Evolutionary conservation across 176 grass and related monocot genomes (phyloP).

Genomic region (Oryza coarctata): DNA sequence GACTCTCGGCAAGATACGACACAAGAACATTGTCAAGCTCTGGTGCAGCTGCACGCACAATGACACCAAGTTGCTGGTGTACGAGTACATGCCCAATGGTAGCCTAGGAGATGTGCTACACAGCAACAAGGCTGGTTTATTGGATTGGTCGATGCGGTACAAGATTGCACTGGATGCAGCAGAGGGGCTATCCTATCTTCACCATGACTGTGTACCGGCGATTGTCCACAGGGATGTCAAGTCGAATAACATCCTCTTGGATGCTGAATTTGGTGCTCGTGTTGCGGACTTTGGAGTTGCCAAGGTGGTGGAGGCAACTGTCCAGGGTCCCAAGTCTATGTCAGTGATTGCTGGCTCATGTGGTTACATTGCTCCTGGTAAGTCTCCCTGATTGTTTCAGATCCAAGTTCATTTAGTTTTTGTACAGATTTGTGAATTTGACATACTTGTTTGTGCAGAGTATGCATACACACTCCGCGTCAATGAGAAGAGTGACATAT

Average conservation of each 20-base stretch:
- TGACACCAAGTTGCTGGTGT: constrained; percentile 72
- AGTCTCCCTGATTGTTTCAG: background rate
- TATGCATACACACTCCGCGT: constrained; percentile 88
- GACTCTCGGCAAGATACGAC: constrained; percentile 84
- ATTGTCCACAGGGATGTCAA: constrained; percentile 93
- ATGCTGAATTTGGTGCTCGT: constrained; percentile 57
- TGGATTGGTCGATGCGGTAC: constrained; percentile 66
- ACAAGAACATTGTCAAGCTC: constrained; percentile 95
- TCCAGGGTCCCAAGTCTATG: constrained; percentile 59
- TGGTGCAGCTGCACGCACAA: constrained; percentile 73
- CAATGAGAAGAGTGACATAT: constrained; percentile 92
- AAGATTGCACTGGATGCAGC: constrained; percentile 73
- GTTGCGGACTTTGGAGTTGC: constrained; percentile 83
- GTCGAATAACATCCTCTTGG: constrained; percentile 88
- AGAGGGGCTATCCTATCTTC: constrained; percentile 80
- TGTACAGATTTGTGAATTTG: background rate
- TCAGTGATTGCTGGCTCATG: constrained; percentile 76
- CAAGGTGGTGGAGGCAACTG: constrained; percentile 54
- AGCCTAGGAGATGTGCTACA: constrained; percentile 73
- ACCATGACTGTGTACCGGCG: constrained; percentile 77
- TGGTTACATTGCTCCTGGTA: constrained; percentile 92
- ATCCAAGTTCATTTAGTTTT: background rate
- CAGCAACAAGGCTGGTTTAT: constrained; percentile 49
- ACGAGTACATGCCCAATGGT: constrained; percentile 83
- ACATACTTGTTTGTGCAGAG: constrained; percentile 39